phyloP scores from a whole-genome alignment of 192 early-diverging fungal genomes.

The Entomortierella lignicola region DNA sequence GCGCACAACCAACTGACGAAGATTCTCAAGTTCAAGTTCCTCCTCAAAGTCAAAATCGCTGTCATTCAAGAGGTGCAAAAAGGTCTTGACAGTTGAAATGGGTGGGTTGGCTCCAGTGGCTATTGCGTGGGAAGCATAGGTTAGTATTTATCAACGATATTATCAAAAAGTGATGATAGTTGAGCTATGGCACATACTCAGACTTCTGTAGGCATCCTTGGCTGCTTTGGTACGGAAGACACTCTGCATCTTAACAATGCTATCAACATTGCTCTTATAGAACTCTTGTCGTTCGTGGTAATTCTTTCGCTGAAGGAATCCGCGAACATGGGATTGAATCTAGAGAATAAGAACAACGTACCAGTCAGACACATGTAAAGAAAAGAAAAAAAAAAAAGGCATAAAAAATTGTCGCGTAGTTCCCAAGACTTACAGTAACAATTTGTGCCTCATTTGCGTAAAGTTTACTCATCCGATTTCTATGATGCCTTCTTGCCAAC shows the following conservation, averaged over 20 bases:
- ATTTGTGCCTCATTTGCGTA: slow-evolving; percentile 66
- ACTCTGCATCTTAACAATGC: slow-evolving; percentile 84
- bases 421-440: slow-evolving; percentile 23
- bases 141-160: too few relatives aligned
- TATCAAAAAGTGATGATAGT: too few relatives aligned
- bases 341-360: too few relatives aligned
- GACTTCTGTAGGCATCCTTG: slow-evolving; percentile 73
- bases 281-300: slow-evolving; percentile 68
- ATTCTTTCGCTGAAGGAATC: slow-evolving; percentile 69
- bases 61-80: slow-evolving; percentile 90
- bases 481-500: slow-evolving; percentile 62
- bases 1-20: slow-evolving; percentile 88
- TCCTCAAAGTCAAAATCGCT: slow-evolving; percentile 94
- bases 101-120: slow-evolving; percentile 83
- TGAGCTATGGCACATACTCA: slow-evolving; percentile 54
- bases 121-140: slow-evolving; percentile 20
- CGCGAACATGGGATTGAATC: slow-evolving; percentile 77
- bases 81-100: slow-evolving; percentile 83
- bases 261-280: slow-evolving; percentile 72
- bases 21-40: slow-evolving; percentile 83
- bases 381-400: too few relatives aligned
- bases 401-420: background rate
- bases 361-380: too few relatives aligned
- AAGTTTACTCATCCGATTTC: slow-evolving; percentile 63
- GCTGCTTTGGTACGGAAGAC: slow-evolving; percentile 73